Conservation (phyloP, 352 stramenopile genomes). For the Phytophthora podocarpi region DNA sequence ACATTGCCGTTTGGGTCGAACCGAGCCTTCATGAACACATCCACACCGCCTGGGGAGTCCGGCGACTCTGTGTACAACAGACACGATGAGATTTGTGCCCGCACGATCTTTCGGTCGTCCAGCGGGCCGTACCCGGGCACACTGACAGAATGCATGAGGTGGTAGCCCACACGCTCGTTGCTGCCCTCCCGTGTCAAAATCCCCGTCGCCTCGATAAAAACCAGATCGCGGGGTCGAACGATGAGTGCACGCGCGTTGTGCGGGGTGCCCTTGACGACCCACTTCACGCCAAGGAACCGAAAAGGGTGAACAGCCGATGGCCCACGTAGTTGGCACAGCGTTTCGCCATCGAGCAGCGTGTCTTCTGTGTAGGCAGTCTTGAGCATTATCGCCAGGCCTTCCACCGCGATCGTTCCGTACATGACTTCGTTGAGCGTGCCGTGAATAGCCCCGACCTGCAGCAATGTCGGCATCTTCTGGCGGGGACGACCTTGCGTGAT, state of each 20-base stretch:
- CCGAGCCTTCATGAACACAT: slow-evolving; percentile 43
- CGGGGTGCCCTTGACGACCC: slow-evolving; percentile 47
- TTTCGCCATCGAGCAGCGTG: slow-evolving; percentile 54
- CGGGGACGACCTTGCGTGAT: slow-evolving; percentile 23
- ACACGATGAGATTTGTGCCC: slow-evolving; percentile 43
- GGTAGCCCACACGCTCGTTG: slow-evolving; percentile 46
- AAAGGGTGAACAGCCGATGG: slow-evolving; percentile 42
- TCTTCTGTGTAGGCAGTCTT: slow-evolving; percentile 55
- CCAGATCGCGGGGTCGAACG: slow-evolving; percentile 42
- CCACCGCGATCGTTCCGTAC: slow-evolving; percentile 56
- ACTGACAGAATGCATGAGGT: slow-evolving; percentile 55
- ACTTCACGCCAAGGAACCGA: slow-evolving; percentile 56
- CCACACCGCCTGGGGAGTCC: slow-evolving; percentile 17
- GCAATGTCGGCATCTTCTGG: slow-evolving; percentile 39
- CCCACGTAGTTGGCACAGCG: slow-evolving; percentile 51
- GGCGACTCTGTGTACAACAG: slow-evolving; percentile 43
- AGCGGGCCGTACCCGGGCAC: slow-evolving; percentile 41
- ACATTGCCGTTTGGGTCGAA: slow-evolving; percentile 40
- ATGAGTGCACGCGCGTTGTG: slow-evolving; percentile 23
- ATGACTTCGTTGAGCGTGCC: slow-evolving; percentile 62
- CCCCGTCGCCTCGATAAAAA: slow-evolving; percentile 50
- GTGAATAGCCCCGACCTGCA: slow-evolving; percentile 44
- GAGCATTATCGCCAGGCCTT: slow-evolving; percentile 51
- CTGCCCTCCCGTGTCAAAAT: slow-evolving; percentile 32
- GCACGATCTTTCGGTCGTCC: slow-evolving; percentile 39